These are phyloP conservation scores for Aspergillus ochraceoroseus DNA, from an alignment of 2,329 filamentous ascomycete genomes.

Conservation along the genomic window DNA sequence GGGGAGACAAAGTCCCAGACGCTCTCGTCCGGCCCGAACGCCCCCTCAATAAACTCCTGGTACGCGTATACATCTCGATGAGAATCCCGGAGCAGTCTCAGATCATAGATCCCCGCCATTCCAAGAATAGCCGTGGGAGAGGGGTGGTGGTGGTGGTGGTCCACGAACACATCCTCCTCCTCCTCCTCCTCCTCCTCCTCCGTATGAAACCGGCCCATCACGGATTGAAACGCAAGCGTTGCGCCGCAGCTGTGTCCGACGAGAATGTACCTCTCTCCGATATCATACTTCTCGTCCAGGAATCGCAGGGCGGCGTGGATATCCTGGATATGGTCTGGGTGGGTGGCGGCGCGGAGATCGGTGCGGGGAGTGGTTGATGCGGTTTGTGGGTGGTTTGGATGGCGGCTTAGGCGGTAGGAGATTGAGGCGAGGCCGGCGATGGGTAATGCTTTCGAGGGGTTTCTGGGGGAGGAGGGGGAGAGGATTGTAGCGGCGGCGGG, in stretches of 20 bases:
- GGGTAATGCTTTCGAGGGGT: conserved; percentile 13
- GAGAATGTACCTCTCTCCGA: conserved; percentile 41
- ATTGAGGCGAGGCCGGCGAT: conserved; percentile 44
- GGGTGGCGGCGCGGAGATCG: conserved; percentile 33
- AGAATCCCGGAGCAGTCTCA: conserved; percentile 35
- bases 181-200: background rate
- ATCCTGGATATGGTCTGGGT: conserved; percentile 46
- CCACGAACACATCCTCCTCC: background rate
- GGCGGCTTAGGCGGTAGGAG: conserved; percentile 45
- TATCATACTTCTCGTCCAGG: conserved; percentile 39
- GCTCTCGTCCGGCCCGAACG: conserved; percentile 39
- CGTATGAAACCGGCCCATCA: conserved; percentile 32
- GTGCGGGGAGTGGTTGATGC: conserved; percentile 21
- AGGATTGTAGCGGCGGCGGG: conserved; percentile 34
- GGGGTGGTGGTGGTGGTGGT: conserved; percentile 8
- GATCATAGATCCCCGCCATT: conserved; percentile 45
- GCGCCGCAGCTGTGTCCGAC: conserved; percentile 47
- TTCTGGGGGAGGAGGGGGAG: conserved; percentile 19
- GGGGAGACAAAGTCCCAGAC: conserved; percentile 42
- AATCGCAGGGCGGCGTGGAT: conserved; percentile 39
- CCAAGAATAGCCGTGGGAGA: conserved; percentile 40
- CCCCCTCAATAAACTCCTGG: conserved; percentile 39
- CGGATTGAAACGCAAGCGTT: conserved; percentile 44
- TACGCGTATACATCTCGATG: conserved; percentile 34
- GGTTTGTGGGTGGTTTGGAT: conserved; percentile 41